Evolutionary conservation across 2,329 filamentous ascomycete species (phyloP).

Genomic region (Ilyonectria sp.): DNA sequence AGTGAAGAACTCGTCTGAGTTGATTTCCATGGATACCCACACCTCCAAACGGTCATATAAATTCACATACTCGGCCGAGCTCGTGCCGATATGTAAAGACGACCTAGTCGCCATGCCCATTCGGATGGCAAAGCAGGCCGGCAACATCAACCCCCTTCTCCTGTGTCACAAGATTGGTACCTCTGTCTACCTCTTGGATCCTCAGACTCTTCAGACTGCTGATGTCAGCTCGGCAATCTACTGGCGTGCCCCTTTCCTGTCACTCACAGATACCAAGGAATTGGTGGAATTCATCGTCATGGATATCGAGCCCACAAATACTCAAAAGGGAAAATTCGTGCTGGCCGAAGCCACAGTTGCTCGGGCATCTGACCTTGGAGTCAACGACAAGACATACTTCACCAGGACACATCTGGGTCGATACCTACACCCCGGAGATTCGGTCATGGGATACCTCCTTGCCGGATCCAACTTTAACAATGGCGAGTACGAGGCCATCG

Average conservation of each 20-base stretch:
- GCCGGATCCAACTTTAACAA: slow-evolving; percentile 95
- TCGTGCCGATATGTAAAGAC: slow-evolving; percentile 97
- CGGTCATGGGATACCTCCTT: slow-evolving; percentile 94
- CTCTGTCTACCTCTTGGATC: slow-evolving; percentile 89
- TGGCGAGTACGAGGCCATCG: slow-evolving; percentile 84
- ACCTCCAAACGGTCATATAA: slow-evolving; percentile 95
- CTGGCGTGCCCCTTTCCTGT: slow-evolving; percentile 90
- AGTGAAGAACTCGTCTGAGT: slow-evolving; percentile 83
- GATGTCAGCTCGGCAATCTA: slow-evolving; percentile 88
- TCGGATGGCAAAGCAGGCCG: slow-evolving; percentile 86
- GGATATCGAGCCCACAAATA: slow-evolving; percentile 88
- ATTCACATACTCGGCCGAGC: slow-evolving; percentile 89
- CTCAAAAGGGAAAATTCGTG: slow-evolving; percentile 84
- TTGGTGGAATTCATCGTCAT: slow-evolving; percentile 95
- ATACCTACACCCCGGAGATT: slow-evolving; percentile 90
- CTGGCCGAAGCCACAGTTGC: slow-evolving; percentile 92
- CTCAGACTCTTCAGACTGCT: slow-evolving; percentile 89
- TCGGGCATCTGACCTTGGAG: slow-evolving; percentile 86
- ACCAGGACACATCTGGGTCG: slow-evolving; percentile 91
- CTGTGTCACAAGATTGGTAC: slow-evolving; percentile 93
- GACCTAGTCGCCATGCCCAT: slow-evolving; percentile 95
- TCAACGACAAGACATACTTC: slow-evolving; percentile 90
- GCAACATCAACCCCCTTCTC: slow-evolving; percentile 89
- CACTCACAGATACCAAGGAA: slow-evolving; percentile 86
- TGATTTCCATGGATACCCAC: slow-evolving; percentile 94